These are phyloP conservation scores for Cyclotella distinguenda DNA, from an alignment of 108 stramenopile genomes.

Conservation along the genomic window DNA sequence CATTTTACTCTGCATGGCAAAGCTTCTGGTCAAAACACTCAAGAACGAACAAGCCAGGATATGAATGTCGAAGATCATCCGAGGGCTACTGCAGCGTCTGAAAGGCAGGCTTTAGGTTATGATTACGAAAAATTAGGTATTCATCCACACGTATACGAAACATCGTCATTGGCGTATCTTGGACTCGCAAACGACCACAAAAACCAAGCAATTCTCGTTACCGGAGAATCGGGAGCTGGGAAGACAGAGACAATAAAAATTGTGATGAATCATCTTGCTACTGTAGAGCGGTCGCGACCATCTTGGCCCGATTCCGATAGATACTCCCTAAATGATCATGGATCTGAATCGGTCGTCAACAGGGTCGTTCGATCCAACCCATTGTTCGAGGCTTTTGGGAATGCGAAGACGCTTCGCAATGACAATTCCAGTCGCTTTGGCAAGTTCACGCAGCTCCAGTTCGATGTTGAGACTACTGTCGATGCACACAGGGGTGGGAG, in stretches of 20 bases:
- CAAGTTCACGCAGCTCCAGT: constrained; percentile 87
- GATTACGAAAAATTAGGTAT: constrained; percentile 51
- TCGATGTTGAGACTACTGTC: constrained; percentile 59
- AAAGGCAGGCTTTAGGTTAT: constrained; percentile 55
- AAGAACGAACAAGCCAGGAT: not conserved
- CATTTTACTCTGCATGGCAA: not conserved
- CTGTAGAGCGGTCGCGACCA: constrained; percentile 60
- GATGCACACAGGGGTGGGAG: constrained; percentile 51
- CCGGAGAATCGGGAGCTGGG: constrained; percentile 88
- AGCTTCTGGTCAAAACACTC: not conserved
- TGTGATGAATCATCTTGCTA: constrained; percentile 83
- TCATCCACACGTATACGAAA: constrained; percentile 81
- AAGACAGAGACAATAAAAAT: constrained; percentile 93
- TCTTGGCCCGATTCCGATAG: constrained; percentile 35
- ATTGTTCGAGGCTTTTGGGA: constrained; percentile 92
- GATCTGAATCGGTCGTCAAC: constrained; percentile 65
- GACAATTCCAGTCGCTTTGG: constrained; percentile 89
- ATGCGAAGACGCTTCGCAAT: constrained; percentile 88
- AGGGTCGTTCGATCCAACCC: constrained; percentile 90
- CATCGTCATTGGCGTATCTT: constrained; percentile 69
- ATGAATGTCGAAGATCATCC: not conserved
- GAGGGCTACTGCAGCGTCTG: constrained; percentile 44
- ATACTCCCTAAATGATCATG: constrained; percentile 15
- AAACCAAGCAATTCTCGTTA: constrained; percentile 81
- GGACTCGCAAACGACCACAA: constrained; percentile 51